phyloP scores from a whole-genome alignment of 2,329 filamentous ascomycete genomes.

The Epichloe elymi region DNA sequence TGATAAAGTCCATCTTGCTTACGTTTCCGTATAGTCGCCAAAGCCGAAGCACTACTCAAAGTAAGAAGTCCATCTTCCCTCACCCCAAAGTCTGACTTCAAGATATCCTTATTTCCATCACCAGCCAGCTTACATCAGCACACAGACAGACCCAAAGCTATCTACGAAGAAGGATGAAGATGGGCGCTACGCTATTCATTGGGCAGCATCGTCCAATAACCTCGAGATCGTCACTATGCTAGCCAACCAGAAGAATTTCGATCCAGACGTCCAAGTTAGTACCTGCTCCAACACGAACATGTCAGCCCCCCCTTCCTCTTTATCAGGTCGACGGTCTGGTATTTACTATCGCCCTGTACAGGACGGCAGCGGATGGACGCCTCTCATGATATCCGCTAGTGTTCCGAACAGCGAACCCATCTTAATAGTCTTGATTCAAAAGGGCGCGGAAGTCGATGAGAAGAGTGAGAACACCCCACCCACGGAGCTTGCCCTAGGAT shows the following conservation, averaged over 20 bases:
- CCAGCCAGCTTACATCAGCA: not conserved
- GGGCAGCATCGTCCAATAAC: constrained; percentile 78
- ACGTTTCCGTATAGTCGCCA: constrained; percentile 3
- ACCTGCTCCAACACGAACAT: too few species aligned
- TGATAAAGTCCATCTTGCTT: not conserved
- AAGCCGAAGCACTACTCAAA: constrained; percentile 9
- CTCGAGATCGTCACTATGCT: constrained; percentile 62
- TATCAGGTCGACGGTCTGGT: too few species aligned
- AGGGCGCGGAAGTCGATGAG: constrained; percentile 58
- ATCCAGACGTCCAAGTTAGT: constrained; percentile 64
- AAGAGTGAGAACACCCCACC: constrained; percentile 40
- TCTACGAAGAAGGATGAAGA: constrained; percentile 65
- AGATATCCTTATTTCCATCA: too few species aligned
- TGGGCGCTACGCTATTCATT: constrained; percentile 82
- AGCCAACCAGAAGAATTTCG: constrained; percentile 58
- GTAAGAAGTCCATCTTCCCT: constrained; percentile 1
- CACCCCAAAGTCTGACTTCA: not conserved
- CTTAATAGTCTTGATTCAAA: constrained; percentile 52
- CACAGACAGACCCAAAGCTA: constrained; percentile 65
- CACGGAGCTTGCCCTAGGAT: not conserved
- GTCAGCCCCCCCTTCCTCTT: not conserved
- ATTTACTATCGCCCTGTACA: constrained; percentile 15
- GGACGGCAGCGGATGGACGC: constrained; percentile 72
- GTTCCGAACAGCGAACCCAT: constrained; percentile 59
- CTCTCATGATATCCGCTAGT: constrained; percentile 70